Conservation (phyloP, 208 protist species). For the Trichomonas vaginalis region DNA sequence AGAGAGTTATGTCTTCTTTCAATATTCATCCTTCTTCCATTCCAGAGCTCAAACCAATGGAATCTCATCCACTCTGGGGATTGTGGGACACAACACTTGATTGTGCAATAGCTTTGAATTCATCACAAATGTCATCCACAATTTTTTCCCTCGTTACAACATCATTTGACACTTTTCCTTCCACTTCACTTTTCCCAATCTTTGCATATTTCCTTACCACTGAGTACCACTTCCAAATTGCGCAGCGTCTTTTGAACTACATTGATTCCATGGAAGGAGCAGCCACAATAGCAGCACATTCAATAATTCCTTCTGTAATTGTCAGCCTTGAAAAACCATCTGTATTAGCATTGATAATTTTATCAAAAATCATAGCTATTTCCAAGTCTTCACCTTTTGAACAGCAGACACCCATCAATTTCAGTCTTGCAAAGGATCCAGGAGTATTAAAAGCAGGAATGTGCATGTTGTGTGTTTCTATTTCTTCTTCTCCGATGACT, state of each 20-base stretch:
- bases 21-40: neutral
- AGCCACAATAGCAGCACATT: neutral
- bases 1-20: neutral
- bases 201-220: neutral
- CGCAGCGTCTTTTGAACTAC: neutral
- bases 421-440: neutral
- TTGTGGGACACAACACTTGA: neutral
- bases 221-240: neutral
- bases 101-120: neutral
- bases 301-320: neutral
- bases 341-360: neutral
- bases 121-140: no score
- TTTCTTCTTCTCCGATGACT: neutral
- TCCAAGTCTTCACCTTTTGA: neutral
- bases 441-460: neutral
- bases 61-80: neutral
- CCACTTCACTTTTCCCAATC: neutral
- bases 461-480: neutral
- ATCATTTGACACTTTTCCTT: neutral
- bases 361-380: neutral
- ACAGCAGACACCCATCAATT: neutral
- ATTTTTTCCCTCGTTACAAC: neutral
- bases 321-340: neutral
- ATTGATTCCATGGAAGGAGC: neutral
- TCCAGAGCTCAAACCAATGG: neutral